Evolutionary conservation across 129 eudicot species (phyloP), one percentile per base, ranked within the genome.

Genomic region (Artemisia tridentata): DNA sequence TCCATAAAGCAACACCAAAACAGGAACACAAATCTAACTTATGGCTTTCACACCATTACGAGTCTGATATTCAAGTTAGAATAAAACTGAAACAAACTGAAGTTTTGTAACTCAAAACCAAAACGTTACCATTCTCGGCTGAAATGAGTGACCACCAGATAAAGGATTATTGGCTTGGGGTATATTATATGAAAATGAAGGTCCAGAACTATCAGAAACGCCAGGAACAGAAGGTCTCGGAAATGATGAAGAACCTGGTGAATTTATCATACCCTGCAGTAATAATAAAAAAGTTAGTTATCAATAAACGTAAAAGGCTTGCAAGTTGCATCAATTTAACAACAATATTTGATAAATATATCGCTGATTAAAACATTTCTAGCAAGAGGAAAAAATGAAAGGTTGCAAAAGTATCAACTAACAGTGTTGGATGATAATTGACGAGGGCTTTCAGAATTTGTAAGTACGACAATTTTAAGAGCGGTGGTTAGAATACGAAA

Each of bases 381-480:
- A 69, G 29, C 65, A 62, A 69, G 43, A 48, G 38, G 7, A 49
- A 29, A 23, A 59, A 60, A 61, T 21, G 18, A 61, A 34, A 61
- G 47, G 65, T 69, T 67, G 55, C 66, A 70, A 51, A 69, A 48
- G 60, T 50, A 50, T 50, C 71, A 48, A 85, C 89, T 85, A 72
- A 85, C 86, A 67, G 84, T 76, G 73, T 50, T 75, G 27, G 80
- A 63, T 65, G 84, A 75, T 47, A 71, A 53, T 13, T 67, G 80
- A 77, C 69, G 80, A 72, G 89, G 76, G 78, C 84, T 78, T 70
- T 76, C 89, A 2, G 82, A 72, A 72, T 67, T 72, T 57, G 60
- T 68, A 76, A n/a, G n/a, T n/a, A n/a, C n/a, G n/a, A n/a, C n/a
- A n/a, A n/a, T n/a, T n/a, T n/a, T n/a, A n/a, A n/a, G n/a, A n/a